Percentiles rank a stretch among this genome's conserved stretches.
These are phyloP conservation scores for Penicillium sp. DNA, from an alignment of 2,329 filamentous ascomycete genomes.

Conservation along the genomic window DNA sequence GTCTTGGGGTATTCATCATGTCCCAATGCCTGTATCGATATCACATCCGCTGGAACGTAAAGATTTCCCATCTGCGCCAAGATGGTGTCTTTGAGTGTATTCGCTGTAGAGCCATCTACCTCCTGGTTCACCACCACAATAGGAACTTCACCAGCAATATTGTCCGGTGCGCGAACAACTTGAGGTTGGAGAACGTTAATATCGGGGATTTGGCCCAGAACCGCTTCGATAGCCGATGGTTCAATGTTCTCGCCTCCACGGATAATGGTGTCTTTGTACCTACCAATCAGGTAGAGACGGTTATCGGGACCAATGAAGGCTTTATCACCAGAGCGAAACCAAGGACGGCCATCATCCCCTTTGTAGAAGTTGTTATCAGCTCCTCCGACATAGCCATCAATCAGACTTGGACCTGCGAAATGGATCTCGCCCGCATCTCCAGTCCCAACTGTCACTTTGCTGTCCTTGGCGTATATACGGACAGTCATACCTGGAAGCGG, in stretches of 20 bases:
- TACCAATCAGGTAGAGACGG: slow-evolving; percentile 16
- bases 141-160: slow-evolving; percentile 13
- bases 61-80: slow-evolving; percentile 9
- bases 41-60: slow-evolving; percentile 11
- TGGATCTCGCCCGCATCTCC: slow-evolving; percentile 8
- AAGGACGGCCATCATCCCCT: slow-evolving; percentile 7
- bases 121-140: slow-evolving; percentile 6
- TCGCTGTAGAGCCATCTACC: not conserved
- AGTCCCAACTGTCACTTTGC: not conserved
- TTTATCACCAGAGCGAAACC: slow-evolving; percentile 20
- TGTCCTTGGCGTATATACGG: slow-evolving; percentile 4
- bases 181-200: slow-evolving; percentile 11
- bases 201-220: slow-evolving; percentile 6
- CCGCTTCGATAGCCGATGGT: slow-evolving; percentile 15
- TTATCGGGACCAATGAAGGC: slow-evolving; percentile 12
- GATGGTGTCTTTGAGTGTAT: slow-evolving; percentile 5
- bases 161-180: slow-evolving; percentile 5
- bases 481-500: not conserved
- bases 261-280: slow-evolving; percentile 21
- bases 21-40: slow-evolving; percentile 8
- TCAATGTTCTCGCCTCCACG: slow-evolving; percentile 21
- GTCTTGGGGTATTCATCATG: slow-evolving; percentile 5
- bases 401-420: slow-evolving; percentile 5
- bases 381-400: slow-evolving; percentile 10
- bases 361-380: slow-evolving; percentile 12